Conservation (phyloP, 352 stramenopile genomes). For the Globisporangium splendens region DNA sequence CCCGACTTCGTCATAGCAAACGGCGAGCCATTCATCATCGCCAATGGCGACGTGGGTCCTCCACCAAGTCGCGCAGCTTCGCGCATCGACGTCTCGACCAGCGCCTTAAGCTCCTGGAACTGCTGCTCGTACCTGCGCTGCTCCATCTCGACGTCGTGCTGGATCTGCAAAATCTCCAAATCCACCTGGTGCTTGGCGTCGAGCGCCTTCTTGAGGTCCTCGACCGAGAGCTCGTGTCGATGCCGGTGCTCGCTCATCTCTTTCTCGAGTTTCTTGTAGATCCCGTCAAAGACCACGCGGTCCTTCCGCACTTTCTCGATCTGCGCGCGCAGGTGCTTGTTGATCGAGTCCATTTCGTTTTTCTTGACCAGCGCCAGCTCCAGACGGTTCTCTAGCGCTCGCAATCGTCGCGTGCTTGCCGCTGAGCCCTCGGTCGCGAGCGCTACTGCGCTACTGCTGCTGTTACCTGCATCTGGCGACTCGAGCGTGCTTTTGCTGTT, state of each 20-base stretch:
- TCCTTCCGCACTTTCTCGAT: conserved; percentile 71
- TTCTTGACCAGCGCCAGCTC: conserved; percentile 76
- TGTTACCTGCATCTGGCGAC: conserved; percentile 10
- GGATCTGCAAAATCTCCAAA: conserved; percentile 44
- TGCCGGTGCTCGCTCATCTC: conserved; percentile 52
- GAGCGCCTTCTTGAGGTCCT: conserved; percentile 40
- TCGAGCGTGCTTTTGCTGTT: background rate
- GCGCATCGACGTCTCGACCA: conserved; percentile 47
- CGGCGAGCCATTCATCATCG: background rate
- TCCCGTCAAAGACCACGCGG: conserved; percentile 73
- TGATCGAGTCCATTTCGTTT: conserved; percentile 80
- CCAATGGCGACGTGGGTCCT: background rate
- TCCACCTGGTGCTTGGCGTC: conserved; percentile 44
- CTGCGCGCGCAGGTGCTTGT: conserved; percentile 68
- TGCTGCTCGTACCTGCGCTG: conserved; percentile 58
- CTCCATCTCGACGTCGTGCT: conserved; percentile 44
- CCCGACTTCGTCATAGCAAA: background rate
- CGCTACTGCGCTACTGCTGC: background rate
- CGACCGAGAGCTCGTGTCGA: conserved; percentile 39
- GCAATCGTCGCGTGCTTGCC: conserved; percentile 40
- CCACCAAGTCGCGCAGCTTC: conserved; percentile 16
- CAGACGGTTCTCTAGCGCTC: conserved; percentile 65
- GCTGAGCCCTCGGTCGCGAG: conserved; percentile 33
- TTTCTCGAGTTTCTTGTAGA: conserved; percentile 85
- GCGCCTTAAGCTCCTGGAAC: conserved; percentile 55